Evolutionary conservation across 2,329 filamentous ascomycete genomes (phyloP).

Genomic region (Emergomyces orientalis): DNA sequence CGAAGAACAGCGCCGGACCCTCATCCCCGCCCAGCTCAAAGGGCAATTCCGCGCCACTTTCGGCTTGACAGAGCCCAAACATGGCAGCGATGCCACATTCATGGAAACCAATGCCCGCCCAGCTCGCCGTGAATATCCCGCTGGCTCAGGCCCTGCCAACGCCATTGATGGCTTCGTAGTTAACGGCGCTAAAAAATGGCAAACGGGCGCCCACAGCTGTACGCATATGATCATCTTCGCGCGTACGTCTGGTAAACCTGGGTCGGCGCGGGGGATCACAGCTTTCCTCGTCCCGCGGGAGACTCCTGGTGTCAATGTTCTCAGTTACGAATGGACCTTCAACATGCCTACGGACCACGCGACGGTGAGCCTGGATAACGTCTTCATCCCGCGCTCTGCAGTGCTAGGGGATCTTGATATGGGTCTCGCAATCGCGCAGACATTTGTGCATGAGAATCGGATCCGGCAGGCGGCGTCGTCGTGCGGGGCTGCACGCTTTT

Average conservation of each 20-base stretch:
- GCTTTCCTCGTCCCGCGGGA: slow-evolving; percentile 51
- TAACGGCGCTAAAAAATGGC: slow-evolving; percentile 55
- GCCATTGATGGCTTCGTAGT: slow-evolving; percentile 37
- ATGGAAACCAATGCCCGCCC: slow-evolving; percentile 48
- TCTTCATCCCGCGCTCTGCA: slow-evolving; percentile 46
- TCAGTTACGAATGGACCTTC: slow-evolving; percentile 55
- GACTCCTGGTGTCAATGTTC: slow-evolving; percentile 45
- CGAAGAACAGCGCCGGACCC: slow-evolving; percentile 43
- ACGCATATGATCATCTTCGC: slow-evolving; percentile 56
- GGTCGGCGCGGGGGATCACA: slow-evolving; percentile 48
- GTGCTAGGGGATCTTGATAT: slow-evolving; percentile 46
- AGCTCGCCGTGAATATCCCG: slow-evolving; percentile 31
- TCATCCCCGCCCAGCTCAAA: slow-evolving; percentile 45
- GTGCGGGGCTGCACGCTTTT: slow-evolving; percentile 51
- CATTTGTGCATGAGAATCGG: slow-evolving; percentile 57
- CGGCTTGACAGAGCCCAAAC: slow-evolving; percentile 52
- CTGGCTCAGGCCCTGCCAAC: slow-evolving; percentile 31
- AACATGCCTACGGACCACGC: slow-evolving; percentile 61
- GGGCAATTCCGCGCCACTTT: slow-evolving; percentile 51
- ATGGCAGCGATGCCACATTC: slow-evolving; percentile 55
- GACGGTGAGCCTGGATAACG: slow-evolving; percentile 48
- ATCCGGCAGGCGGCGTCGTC: slow-evolving; percentile 56
- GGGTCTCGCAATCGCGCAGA: slow-evolving; percentile 53
- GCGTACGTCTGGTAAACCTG: slow-evolving; percentile 46
- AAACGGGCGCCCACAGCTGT: slow-evolving; percentile 53